Evolutionary conservation across 169 alveolate genomes (phyloP).

Genomic region (Plasmodium coatneyi): DNA sequence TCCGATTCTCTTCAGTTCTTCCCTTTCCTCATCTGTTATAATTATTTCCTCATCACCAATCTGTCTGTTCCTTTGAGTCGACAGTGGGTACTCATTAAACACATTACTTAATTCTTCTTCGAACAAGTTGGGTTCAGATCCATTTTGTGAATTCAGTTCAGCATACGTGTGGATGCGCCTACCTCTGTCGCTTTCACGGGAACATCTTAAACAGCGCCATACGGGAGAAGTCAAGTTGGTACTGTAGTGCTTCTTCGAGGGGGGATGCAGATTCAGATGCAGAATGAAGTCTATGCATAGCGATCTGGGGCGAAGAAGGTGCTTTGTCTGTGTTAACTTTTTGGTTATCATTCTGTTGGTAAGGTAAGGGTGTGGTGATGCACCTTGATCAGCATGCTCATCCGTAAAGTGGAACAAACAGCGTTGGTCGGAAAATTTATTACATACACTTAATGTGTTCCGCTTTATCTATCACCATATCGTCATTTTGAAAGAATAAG

Average conservation of each 20-base stretch:
- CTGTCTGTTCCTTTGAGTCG: neutral
- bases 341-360: neutral
- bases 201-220: neutral
- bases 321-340: neutral
- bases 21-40: neutral
- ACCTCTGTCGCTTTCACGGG: neutral
- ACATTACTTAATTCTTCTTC: slow-evolving; percentile 54
- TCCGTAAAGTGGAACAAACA: neutral
- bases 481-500: neutral
- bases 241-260: neutral
- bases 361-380: neutral
- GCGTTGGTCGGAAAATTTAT: neutral
- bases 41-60: slow-evolving; percentile 29
- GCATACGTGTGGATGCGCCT: neutral
- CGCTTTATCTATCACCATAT: neutral
- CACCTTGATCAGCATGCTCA: neutral
- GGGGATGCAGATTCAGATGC: neutral
- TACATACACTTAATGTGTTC: neutral
- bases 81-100: slow-evolving; percentile 28
- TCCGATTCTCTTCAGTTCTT: slow-evolving; percentile 17
- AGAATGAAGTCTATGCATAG: neutral
- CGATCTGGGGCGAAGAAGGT: neutral
- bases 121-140: neutral
- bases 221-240: neutral
- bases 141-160: neutral